phyloP scores from a whole-genome alignment of 2,329 filamentous ascomycete species.

The Lachnellula suecica region DNA sequence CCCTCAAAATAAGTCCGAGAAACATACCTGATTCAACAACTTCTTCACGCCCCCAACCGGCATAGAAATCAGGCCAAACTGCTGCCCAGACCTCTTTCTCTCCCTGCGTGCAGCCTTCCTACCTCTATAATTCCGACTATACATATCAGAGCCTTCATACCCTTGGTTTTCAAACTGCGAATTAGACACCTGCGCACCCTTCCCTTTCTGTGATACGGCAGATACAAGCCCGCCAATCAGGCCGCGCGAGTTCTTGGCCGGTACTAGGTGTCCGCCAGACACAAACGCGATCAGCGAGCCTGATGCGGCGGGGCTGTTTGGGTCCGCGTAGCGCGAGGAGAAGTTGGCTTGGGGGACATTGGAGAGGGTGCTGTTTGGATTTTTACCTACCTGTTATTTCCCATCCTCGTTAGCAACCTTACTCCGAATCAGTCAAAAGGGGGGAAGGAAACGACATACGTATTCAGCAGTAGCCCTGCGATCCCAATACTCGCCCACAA shows the following conservation, averaged over 20 bases:
- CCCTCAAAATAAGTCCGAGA: no score
- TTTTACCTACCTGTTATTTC: constrained; percentile 3
- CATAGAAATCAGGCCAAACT: background rate
- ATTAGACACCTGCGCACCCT: background rate
- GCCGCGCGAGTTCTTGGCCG: background rate
- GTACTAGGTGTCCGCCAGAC: constrained; percentile 7
- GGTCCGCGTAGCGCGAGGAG: constrained; percentile 47
- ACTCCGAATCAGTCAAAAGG: no score
- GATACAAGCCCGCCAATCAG: background rate
- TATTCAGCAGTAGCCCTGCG: constrained; percentile 17
- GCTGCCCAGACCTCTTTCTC: background rate
- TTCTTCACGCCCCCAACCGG: background rate
- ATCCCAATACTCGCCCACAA: constrained; percentile 17
- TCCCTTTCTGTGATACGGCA: background rate
- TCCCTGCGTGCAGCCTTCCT: background rate
- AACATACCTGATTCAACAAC: constrained; percentile 1
- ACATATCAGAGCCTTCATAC: background rate
- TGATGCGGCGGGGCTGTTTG: constrained; percentile 47
- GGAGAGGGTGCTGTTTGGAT: constrained; percentile 9
- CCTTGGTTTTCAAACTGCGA: background rate
- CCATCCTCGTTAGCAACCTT: no score
- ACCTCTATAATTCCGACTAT: background rate
- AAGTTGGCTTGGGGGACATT: constrained; percentile 32
- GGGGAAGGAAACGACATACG: constrained; percentile 5
- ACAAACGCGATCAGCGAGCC: constrained; percentile 30